These are phyloP conservation scores for Exophiala bonariae DNA, from an alignment of 2,329 filamentous ascomycete species.

Conservation along the genomic window DNA sequence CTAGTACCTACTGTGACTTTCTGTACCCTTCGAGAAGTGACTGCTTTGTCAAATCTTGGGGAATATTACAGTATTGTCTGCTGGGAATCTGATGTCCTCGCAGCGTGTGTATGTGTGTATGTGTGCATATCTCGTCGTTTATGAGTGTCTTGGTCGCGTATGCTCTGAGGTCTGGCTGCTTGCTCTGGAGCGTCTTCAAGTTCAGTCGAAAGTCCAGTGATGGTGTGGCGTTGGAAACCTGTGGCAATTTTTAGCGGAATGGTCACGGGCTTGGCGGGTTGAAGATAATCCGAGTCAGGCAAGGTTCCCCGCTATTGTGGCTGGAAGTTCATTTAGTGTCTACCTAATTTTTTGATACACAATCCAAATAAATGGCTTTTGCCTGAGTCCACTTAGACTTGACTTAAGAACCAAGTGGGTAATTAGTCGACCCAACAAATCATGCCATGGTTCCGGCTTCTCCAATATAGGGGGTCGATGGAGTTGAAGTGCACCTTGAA, in stretches of 20 bases:
- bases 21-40: slow-evolving; percentile 14
- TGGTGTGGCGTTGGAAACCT: too few species aligned
- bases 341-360: background rate
- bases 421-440: too few species aligned
- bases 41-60: too few species aligned
- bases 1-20: slow-evolving; percentile 20
- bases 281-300: background rate
- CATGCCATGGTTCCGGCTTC: background rate
- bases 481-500: too few species aligned
- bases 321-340: slow-evolving; percentile 1
- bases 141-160: too few species aligned
- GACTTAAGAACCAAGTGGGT: background rate
- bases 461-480: background rate
- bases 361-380: background rate
- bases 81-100: too few species aligned
- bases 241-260: background rate
- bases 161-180: too few species aligned
- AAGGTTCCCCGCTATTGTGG: slow-evolving; percentile 16
- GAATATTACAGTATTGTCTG: too few species aligned
- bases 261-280: background rate
- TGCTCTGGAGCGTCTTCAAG: too few species aligned
- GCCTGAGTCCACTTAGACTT: background rate
- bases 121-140: too few species aligned
- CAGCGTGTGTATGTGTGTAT: too few species aligned
- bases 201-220: too few species aligned